phyloP scores from a whole-genome alignment of 208 protist species.

The Kentomonas sorsogonicus region DNA sequence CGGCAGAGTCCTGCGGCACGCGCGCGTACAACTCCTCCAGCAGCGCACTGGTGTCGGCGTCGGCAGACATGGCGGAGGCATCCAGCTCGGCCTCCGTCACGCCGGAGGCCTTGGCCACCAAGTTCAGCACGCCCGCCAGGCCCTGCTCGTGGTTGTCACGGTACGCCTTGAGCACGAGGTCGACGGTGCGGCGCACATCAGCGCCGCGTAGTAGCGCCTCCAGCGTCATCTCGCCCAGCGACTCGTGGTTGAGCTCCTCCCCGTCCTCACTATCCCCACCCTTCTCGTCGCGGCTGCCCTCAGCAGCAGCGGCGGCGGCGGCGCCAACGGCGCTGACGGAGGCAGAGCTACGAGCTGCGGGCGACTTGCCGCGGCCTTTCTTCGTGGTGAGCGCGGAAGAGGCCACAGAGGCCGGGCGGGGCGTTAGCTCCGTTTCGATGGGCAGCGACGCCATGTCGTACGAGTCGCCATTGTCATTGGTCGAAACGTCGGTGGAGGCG shows the following conservation, averaged over 20 bases:
- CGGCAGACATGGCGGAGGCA: constrained; percentile 41
- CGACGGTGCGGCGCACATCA: constrained; percentile 21
- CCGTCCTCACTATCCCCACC: constrained; percentile 4
- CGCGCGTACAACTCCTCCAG: constrained; percentile 84
- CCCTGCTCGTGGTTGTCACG: constrained; percentile 24
- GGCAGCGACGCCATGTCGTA: constrained; percentile 26
- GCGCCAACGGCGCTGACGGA: background rate
- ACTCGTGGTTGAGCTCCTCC: constrained; percentile 22
- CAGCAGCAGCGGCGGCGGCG: background rate
- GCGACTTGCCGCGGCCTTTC: no score
- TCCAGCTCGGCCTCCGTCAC: constrained; percentile 69
- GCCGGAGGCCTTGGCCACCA: constrained; percentile 69
- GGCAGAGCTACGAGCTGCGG: no score
- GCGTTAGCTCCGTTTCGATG: constrained; percentile 17
- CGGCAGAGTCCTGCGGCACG: constrained; percentile 56
- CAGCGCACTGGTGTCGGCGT: constrained; percentile 51
- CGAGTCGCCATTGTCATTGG: background rate
- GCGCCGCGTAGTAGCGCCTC: constrained; percentile 41
- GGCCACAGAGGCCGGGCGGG: background rate
- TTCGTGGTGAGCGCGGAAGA: no score
- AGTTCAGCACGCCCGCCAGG: constrained; percentile 69
- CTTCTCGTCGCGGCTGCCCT: no score
- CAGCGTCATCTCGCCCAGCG: constrained; percentile 41
- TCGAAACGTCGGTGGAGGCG: background rate
- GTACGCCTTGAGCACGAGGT: constrained; percentile 53